phyloP scores from a whole-genome alignment of 768 basidiomycete genomes.

The Cantharellus cinnabarinus region DNA sequence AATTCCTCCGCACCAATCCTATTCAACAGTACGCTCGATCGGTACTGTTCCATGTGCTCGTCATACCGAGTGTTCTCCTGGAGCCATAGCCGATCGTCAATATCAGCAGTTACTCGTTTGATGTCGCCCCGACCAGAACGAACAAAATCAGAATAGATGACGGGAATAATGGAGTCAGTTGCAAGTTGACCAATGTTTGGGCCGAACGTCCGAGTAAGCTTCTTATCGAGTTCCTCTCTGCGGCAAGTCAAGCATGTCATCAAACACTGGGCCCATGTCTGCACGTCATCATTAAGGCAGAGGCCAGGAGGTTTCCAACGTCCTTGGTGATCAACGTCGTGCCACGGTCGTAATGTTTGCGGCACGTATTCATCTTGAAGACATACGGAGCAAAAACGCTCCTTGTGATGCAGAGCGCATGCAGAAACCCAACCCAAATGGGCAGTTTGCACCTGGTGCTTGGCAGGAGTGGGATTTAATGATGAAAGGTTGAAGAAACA shows the following conservation, averaged over 20 bases:
- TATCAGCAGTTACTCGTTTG: neutral
- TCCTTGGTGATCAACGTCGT: neutral
- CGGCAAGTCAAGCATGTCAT: neutral
- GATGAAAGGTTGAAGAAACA: neutral
- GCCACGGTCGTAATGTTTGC: neutral
- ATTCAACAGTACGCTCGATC: neutral
- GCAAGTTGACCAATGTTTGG: neutral
- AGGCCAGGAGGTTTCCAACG: neutral
- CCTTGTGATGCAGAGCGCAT: neutral
- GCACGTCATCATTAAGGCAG: neutral
- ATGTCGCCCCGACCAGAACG: neutral
- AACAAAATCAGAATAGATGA: neutral
- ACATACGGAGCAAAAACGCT: neutral
- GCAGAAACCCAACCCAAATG: neutral
- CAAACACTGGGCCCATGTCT: neutral
- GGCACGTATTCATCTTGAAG: neutral
- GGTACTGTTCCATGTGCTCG: neutral
- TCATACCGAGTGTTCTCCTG: neutral
- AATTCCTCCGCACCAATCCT: neutral
- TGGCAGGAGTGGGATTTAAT: neutral
- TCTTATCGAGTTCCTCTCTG: neutral
- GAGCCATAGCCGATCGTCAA: neutral
- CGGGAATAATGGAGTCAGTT: neutral
- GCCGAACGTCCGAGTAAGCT: neutral
- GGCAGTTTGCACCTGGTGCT: neutral